Conservation (phyloP, 2,329 filamentous ascomycete species). For the Pseudogymnoascus sp. region DNA sequence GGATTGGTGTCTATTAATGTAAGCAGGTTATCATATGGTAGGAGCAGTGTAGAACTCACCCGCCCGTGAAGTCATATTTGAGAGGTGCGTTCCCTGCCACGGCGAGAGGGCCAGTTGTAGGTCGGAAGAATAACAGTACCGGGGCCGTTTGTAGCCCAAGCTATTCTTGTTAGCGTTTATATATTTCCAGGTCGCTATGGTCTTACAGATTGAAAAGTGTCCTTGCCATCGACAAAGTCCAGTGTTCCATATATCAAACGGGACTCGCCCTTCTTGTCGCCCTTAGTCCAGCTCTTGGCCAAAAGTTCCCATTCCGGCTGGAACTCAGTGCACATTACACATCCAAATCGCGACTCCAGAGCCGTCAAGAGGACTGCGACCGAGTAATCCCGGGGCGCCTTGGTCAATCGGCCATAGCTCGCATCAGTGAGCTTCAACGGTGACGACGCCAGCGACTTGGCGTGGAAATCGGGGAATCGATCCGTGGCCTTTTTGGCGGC, state of each 20-base stretch:
- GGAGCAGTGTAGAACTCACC: conserved; percentile 42
- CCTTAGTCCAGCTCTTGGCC: conserved; percentile 76
- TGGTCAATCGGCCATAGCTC: conserved; percentile 66
- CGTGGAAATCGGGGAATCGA: conserved; percentile 63
- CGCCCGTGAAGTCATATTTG: conserved; percentile 76
- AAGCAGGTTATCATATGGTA: conserved; percentile 9
- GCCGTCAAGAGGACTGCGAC: conserved; percentile 80
- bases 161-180: conserved; percentile 38
- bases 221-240: conserved; percentile 79
- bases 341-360: conserved; percentile 73
- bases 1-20: conserved; percentile 48
- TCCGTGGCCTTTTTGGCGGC: conserved; percentile 59
- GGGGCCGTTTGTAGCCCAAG: conserved; percentile 90
- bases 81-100: conserved; percentile 58
- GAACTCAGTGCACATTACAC: conserved; percentile 79
- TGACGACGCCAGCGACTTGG: conserved; percentile 53
- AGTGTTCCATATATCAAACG: conserved; percentile 73
- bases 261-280: conserved; percentile 65
- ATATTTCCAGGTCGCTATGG: conserved; percentile 1
- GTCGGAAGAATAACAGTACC: conserved; percentile 77
- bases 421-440: conserved; percentile 73
- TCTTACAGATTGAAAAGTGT: conserved; percentile 76
- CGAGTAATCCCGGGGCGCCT: conserved; percentile 73
- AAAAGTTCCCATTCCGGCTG: conserved; percentile 90
- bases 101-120: conserved; percentile 74